phyloP scores from a whole-genome alignment of 1,284 basidiomycete genomes.

The Rhizopogon hawkerae region DNA sequence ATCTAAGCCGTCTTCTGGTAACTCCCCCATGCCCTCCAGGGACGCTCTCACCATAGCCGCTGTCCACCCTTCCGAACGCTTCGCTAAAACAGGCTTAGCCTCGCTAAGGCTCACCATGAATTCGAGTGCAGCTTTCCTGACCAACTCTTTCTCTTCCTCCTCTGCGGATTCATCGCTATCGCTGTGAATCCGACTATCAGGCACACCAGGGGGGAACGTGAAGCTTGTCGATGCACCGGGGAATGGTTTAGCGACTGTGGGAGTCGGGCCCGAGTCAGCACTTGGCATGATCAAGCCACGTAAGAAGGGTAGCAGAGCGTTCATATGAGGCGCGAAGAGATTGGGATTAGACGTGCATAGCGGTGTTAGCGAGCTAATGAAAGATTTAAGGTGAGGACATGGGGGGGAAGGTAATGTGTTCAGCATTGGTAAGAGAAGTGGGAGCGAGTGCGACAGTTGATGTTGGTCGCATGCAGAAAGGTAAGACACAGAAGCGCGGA shows the following conservation, averaged over 20 bases:
- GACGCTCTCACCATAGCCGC: conserved; percentile 60
- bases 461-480: conserved; percentile 46
- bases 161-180: conserved; percentile 35
- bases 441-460: conserved; percentile 48
- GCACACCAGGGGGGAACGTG: conserved; percentile 42
- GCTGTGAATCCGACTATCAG: conserved; percentile 20
- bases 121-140: conserved; percentile 60
- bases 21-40: conserved; percentile 73
- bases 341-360: conserved; percentile 57
- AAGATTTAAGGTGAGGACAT: conserved; percentile 47
- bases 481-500: conserved; percentile 57
- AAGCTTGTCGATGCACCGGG: conserved; percentile 38
- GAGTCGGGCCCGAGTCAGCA: conserved; percentile 64
- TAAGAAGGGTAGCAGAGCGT: conserved; percentile 55
- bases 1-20: conserved; percentile 52
- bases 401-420: conserved; percentile 53
- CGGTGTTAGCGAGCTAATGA: conserved; percentile 63
- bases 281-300: conserved; percentile 55
- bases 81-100: conserved; percentile 59
- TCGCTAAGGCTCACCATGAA: conserved; percentile 72
- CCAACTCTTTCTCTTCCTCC: conserved; percentile 48
- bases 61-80: conserved; percentile 58
- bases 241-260: conserved; percentile 60
- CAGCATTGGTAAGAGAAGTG: conserved; percentile 58
- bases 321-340: conserved; percentile 61